Evolutionary conservation across 2,329 filamentous ascomycete species (phyloP), one percentile per base, ranked within the genome.

Genomic region (Dothideomycetidae sp.): DNA sequence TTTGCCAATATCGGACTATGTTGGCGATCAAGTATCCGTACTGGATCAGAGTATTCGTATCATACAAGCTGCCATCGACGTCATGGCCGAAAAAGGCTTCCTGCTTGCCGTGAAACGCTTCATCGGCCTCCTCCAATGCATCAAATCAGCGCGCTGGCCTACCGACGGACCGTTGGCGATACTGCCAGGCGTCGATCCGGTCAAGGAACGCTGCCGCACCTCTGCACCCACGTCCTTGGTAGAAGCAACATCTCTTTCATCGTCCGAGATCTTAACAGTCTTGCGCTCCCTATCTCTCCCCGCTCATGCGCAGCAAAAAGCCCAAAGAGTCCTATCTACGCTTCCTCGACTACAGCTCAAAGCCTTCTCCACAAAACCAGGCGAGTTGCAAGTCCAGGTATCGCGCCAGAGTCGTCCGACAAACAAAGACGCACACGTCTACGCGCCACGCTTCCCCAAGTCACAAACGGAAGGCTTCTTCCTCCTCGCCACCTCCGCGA

Each of bases 1-100:
- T 38, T 74, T 98, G 3, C 92, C 92, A 3, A 94, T 98, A 41
- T 79, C 82, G 1, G 90, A 98, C 67, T 98, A 98, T 53, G 85
- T 98, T 2, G 90, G 90, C 50, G 90, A 98, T 58, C 82, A 93
- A 59, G 78, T 69, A 39, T 73, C 68, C 37, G 90, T 98, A 3
- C 70, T 98, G 1, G 90, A 98, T 56, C 90, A 98, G 56, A 82
- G 84, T 4, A 90, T 98, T 42, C 90, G 90, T 72, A 90, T 98
- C 55, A 78, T 94, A 21, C 90, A 98, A 58, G 92, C 90, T 1
- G 81, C 79, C 4, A 88, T 98, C 50, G 92, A 98, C 54, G 80
- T 94, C 7, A 70, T 96, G 41, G 82, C 88, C 1, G 92, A 98
- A 57, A 61, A 93, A n/a, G 82, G 83, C 9, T 77, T 81, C 52